Conservation (phyloP, 2,329 filamentous ascomycete species). For the Fusarium mundagurra region DNA sequence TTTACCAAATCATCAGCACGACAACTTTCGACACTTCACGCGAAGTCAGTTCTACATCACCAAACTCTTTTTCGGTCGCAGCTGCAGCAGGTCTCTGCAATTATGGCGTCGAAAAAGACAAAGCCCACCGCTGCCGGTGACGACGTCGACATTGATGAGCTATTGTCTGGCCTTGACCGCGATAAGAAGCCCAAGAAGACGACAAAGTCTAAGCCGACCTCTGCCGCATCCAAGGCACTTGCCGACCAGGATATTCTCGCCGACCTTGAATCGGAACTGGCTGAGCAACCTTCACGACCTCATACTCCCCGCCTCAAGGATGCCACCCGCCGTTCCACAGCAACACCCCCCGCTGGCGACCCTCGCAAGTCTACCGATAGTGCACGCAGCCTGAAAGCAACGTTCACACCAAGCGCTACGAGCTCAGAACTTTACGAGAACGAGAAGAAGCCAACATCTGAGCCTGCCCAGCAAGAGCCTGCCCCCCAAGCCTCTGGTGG, state of each 20-base stretch:
- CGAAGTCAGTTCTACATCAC: not conserved
- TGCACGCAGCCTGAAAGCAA: conserved; percentile 74
- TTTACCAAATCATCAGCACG: conserved; percentile 17
- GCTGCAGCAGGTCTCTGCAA: conserved; percentile 27
- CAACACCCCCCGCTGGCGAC: conserved; percentile 67
- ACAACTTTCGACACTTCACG: not conserved
- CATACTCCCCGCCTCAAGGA: conserved; percentile 81
- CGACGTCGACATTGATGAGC: conserved; percentile 72
- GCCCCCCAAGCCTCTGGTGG: conserved; percentile 60
- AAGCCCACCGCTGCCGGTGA: conserved; percentile 61
- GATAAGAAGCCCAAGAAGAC: conserved; percentile 62
- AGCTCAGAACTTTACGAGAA: conserved; percentile 69
- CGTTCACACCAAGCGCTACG: conserved; percentile 74
- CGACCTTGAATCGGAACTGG: conserved; percentile 80
- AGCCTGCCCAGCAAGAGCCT: conserved; percentile 52
- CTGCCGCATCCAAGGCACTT: conserved; percentile 59
- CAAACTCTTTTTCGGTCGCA: not conserved
- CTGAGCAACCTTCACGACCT: conserved; percentile 77
- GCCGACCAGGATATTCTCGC: conserved; percentile 81
- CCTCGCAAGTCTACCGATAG: conserved; percentile 82
- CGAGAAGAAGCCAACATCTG: conserved; percentile 61
- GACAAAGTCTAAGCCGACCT: conserved; percentile 58
- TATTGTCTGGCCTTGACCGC: conserved; percentile 70
- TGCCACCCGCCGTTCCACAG: conserved; percentile 56
- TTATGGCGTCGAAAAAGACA: conserved; percentile 69